Evolutionary conservation across 805 yeast genomes (phyloP), one percentile per base, ranked within the genome.

Genomic region (Candida nitratophila): DNA sequence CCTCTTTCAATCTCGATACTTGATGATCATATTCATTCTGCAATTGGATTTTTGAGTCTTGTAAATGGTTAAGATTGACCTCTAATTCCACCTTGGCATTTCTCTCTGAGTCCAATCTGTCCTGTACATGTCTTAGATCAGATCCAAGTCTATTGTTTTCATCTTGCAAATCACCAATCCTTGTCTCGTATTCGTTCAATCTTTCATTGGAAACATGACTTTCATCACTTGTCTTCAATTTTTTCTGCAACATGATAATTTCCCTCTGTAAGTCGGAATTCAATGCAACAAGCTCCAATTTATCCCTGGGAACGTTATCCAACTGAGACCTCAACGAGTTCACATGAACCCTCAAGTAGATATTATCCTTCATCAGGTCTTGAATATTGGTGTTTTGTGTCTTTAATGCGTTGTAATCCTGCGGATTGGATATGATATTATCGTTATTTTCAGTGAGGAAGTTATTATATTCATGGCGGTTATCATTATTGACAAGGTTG

Each of bases 241-340:
- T 24, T 10, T 40, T 36, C 17, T 12, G 22, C n/a, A 15, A 43
- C 30, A 12, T 46, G 49, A 33, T 44, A 29, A 60, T 52, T 40
- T 61, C 59, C 41, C 62, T 64, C 37, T 52, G 59, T 42, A 68
- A 50, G 9, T 60, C 60, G 16, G 68, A 55, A 41, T 70, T 71
- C 37, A 63, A 60, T 42, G 57, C 57, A 17, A 71, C 59, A 41
- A 73, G 43, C 6, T 64, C 66, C 2, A 56, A 50, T 30, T 68
- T 65, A 43, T 70, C 74, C 33, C 55, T 58, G 0, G 77, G 77
- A n/a, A 72, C 59, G n/a, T 63, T 66, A 39, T 64, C 65, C 33
- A 70, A 54, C 37, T 60, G 61, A 46, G 63, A 59, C 34, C 64
- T 64, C 42, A 70, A 55, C 0, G 73, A 65, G 11, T 66, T 63